phyloP scores from a whole-genome alignment of 371 early-diverging fungal genomes.

The Mucor sp. region DNA sequence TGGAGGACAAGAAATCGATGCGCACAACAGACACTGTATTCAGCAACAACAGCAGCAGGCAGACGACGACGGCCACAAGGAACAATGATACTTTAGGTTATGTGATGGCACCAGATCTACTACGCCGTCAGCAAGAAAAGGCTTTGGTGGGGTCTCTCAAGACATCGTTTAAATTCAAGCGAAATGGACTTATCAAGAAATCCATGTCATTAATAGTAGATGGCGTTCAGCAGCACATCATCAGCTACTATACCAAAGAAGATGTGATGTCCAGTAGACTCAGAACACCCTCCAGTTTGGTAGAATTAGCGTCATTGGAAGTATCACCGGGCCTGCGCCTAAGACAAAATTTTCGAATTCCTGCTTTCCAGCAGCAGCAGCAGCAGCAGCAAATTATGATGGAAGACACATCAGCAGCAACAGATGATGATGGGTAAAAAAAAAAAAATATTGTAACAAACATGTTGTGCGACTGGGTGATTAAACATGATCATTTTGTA shows the following conservation, averaged over 20 bases:
- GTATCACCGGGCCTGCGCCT: slow-evolving; percentile 47
- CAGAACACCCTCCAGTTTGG: slow-evolving; percentile 48
- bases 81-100: neutral
- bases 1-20: slow-evolving; percentile 39
- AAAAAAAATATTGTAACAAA: neutral
- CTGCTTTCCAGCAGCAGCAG: slow-evolving; percentile 8
- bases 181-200: slow-evolving; percentile 78
- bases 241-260: slow-evolving; percentile 79
- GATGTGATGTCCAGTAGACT: slow-evolving; percentile 56
- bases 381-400: too few relatives aligned
- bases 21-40: slow-evolving; percentile 2
- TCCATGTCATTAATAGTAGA: slow-evolving; percentile 76
- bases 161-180: slow-evolving; percentile 63
- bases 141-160: slow-evolving; percentile 54
- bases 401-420: neutral
- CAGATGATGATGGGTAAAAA: slow-evolving; percentile 7
- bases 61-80: neutral
- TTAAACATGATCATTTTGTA: neutral
- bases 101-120: slow-evolving; percentile 6
- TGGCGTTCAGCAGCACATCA: slow-evolving; percentile 74
- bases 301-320: slow-evolving; percentile 41
- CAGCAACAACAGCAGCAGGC: neutral
- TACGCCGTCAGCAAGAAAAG: slow-evolving; percentile 35
- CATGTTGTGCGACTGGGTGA: neutral
- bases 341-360: slow-evolving; percentile 49